Conservation (phyloP, 306 rosid species). For the Coriaria nepalensis region DNA sequence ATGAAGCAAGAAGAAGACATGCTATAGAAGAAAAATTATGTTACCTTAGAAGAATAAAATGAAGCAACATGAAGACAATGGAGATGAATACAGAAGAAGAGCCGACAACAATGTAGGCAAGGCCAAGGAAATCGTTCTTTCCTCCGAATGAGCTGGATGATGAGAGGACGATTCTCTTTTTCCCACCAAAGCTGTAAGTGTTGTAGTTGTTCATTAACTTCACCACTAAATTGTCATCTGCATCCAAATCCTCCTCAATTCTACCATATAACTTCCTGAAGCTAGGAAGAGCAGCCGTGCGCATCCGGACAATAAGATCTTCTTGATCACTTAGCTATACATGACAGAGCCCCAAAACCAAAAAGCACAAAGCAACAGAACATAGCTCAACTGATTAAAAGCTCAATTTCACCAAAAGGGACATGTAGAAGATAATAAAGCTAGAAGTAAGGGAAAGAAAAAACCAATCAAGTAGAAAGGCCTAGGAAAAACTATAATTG, state of each 20-base stretch:
- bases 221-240: slow-evolving; percentile 58
- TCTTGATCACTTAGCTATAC: slow-evolving; percentile 83
- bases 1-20: background rate
- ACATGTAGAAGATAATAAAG: background rate
- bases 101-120: slow-evolving; percentile 66
- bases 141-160: slow-evolving; percentile 93
- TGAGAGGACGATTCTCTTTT: slow-evolving; percentile 73
- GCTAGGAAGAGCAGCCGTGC: slow-evolving; percentile 93
- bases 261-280: slow-evolving; percentile 85
- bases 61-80: slow-evolving; percentile 68
- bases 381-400: no score
- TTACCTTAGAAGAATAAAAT: slow-evolving; percentile 65
- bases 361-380: slow-evolving; percentile 15
- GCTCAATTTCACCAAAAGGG: slow-evolving; percentile 7
- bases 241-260: slow-evolving; percentile 85
- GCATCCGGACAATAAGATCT: slow-evolving; percentile 97
- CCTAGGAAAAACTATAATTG: no score
- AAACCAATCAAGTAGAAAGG: slow-evolving; percentile 2
- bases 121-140: slow-evolving; percentile 83
- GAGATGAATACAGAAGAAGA: slow-evolving; percentile 45
- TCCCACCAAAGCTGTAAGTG: slow-evolving; percentile 87
- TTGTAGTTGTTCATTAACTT: slow-evolving; percentile 67
- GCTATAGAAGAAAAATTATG: background rate
- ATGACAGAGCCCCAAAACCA: slow-evolving; percentile 13
- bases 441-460: no score